These are phyloP conservation scores for Daldinia concentrica DNA, from an alignment of 495 filamentous ascomycete species.

Conservation along the genomic window DNA sequence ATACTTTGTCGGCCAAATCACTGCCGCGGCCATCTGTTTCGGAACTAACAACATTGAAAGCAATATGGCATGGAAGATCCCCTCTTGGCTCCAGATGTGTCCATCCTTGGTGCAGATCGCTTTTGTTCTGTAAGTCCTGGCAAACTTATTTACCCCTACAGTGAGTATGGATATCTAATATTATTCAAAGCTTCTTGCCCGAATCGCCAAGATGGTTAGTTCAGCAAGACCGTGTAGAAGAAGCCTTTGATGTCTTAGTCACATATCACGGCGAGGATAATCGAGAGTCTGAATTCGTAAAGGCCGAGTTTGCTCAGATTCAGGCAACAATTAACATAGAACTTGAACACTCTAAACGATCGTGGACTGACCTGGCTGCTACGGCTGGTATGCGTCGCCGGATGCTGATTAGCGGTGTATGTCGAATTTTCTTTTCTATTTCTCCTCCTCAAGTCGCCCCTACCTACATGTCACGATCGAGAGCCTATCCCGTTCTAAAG, in stretches of 20 bases:
- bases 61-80: conserved; percentile 73
- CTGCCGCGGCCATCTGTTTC: conserved; percentile 67
- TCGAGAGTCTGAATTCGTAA: conserved; percentile 57
- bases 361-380: conserved; percentile 59
- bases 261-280: conserved; percentile 69
- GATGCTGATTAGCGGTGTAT: conserved; percentile 57
- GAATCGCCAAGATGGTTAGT: conserved; percentile 66
- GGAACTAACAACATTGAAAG: conserved; percentile 65
- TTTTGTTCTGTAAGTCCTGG: conserved; percentile 56
- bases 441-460: not conserved
- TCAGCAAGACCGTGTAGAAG: conserved; percentile 60
- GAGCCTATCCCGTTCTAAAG: not conserved
- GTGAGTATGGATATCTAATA: conserved; percentile 26
- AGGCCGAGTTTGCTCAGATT: conserved; percentile 64
- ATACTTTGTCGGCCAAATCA: conserved; percentile 71
- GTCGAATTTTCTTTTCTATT: not conserved
- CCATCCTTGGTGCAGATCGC: conserved; percentile 67
- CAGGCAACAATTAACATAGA: conserved; percentile 62
- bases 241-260: conserved; percentile 61
- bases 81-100: conserved; percentile 65
- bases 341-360: conserved; percentile 55
- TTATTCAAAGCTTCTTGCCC: conserved; percentile 55
- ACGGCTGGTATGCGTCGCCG: conserved; percentile 58
- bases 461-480: not conserved
- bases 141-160: conserved; percentile 43